These are phyloP conservation scores for Aspergillus uvarum DNA, from an alignment of 2,329 filamentous ascomycete genomes.

Conservation along the genomic window DNA sequence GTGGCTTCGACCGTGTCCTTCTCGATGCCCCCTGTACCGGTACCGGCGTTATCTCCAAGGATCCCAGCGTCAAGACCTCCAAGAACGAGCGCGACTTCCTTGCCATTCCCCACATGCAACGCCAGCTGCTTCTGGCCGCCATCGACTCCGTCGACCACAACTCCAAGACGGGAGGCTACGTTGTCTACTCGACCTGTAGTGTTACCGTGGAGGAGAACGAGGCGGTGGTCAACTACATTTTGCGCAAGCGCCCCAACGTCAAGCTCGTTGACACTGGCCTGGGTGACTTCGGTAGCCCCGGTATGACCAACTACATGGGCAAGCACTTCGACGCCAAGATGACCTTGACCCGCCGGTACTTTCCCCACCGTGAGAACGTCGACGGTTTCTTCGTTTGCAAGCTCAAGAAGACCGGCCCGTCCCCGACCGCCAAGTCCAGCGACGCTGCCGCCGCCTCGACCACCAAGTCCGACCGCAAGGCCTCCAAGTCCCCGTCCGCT, in stretches of 20 bases:
- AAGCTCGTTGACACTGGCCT: slow-evolving; percentile 89
- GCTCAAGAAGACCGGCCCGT: slow-evolving; percentile 86
- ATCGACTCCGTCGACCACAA: slow-evolving; percentile 93
- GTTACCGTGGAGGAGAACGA: slow-evolving; percentile 95
- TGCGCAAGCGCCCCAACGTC: slow-evolving; percentile 89
- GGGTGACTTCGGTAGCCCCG: slow-evolving; percentile 79
- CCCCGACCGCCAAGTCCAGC: slow-evolving; percentile 48
- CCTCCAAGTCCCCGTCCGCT: slow-evolving; percentile 23
- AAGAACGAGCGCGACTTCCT: slow-evolving; percentile 96
- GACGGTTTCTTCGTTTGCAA: slow-evolving; percentile 99
- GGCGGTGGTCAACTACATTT: slow-evolving; percentile 87
- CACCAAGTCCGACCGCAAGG: slow-evolving; percentile 25
- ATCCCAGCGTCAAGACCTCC: slow-evolving; percentile 95
- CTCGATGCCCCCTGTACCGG: slow-evolving; percentile 95
- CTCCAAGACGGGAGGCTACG: slow-evolving; percentile 88
- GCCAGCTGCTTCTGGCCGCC: slow-evolving; percentile 86
- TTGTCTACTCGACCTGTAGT: slow-evolving; percentile 95
- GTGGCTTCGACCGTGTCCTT: slow-evolving; percentile 90
- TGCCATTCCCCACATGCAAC: slow-evolving; percentile 87
- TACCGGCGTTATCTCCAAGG: slow-evolving; percentile 96
- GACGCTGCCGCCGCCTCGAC: slow-evolving; percentile 21
- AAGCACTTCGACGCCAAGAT: slow-evolving; percentile 88
- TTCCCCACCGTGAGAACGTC: slow-evolving; percentile 89
- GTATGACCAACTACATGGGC: slow-evolving; percentile 85
- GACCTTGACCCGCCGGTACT: slow-evolving; percentile 80